phyloP scores from a whole-genome alignment of 2,329 filamentous ascomycete genomes.

The Fusarium nurragi region DNA sequence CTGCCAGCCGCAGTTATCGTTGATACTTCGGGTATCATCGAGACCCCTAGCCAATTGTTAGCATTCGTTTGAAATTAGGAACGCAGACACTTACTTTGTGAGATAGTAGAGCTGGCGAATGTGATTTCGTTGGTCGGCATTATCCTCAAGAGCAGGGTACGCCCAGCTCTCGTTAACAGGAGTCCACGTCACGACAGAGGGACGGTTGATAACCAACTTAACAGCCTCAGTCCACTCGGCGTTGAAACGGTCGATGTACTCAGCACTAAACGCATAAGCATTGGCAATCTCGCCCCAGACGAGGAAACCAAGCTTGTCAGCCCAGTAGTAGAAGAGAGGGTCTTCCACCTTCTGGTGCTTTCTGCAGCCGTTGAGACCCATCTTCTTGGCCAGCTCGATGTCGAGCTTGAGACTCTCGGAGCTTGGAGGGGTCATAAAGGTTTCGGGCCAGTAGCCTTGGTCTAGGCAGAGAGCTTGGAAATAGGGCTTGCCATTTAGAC shows the following conservation, averaged over 20 bases:
- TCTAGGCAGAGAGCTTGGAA: slow-evolving; percentile 70
- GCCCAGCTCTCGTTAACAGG: slow-evolving; percentile 73
- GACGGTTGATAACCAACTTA: slow-evolving; percentile 71
- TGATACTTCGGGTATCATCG: slow-evolving; percentile 71
- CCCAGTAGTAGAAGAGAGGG: slow-evolving; percentile 68
- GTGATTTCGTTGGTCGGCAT: slow-evolving; percentile 69
- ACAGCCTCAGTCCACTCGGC: slow-evolving; percentile 72
- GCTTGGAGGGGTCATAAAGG: slow-evolving; percentile 67
- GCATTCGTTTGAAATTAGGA: slow-evolving; percentile 35
- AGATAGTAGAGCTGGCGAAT: slow-evolving; percentile 70
- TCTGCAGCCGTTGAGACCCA: slow-evolving; percentile 72
- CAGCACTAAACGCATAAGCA: slow-evolving; percentile 68
- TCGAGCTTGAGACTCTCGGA: slow-evolving; percentile 58
- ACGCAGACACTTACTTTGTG: slow-evolving; percentile 61
- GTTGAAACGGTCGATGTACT: slow-evolving; percentile 69
- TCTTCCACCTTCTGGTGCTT: slow-evolving; percentile 74
- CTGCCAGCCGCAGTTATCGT: slow-evolving; percentile 79
- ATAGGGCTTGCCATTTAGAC: slow-evolving; percentile 66
- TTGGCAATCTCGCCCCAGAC: slow-evolving; percentile 74
- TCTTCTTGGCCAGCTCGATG: slow-evolving; percentile 65
- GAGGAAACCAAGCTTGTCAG: slow-evolving; percentile 67
- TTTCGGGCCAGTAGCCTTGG: slow-evolving; percentile 71
- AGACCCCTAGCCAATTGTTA: slow-evolving; percentile 52
- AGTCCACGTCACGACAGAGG: slow-evolving; percentile 72
- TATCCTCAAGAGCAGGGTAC: slow-evolving; percentile 66